Percentiles rank a stretch among this genome's conserved stretches.
Conservation (phyloP, 352 stramenopile genomes). For the Globisporangium megalacanthum region DNA sequence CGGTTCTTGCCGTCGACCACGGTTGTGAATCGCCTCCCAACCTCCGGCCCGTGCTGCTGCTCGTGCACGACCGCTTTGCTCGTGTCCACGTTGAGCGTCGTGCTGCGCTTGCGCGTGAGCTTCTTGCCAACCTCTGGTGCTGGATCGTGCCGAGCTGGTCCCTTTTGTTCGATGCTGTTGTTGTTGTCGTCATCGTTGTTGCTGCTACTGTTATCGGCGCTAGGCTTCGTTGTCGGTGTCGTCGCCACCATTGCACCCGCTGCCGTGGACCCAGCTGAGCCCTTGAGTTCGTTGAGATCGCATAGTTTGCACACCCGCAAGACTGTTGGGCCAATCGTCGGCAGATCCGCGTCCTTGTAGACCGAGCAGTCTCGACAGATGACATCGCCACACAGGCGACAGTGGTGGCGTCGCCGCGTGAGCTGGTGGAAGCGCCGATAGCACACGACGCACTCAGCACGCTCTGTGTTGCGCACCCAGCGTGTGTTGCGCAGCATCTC, state of each 20-base stretch:
- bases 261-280: constrained; percentile 10
- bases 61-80: constrained; percentile 6
- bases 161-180: not conserved
- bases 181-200: not conserved
- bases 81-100: constrained; percentile 13
- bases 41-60: constrained; percentile 1
- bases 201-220: not conserved
- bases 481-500: constrained; percentile 41
- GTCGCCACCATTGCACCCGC: not conserved
- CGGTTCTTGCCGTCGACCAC: constrained; percentile 8
- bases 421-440: constrained; percentile 64
- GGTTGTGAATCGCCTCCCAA: constrained; percentile 9
- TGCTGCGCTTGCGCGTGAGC: constrained; percentile 12
- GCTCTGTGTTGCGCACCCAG: constrained; percentile 54
- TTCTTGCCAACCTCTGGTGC: not conserved
- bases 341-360: constrained; percentile 64
- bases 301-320: constrained; percentile 64
- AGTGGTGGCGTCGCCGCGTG: constrained; percentile 63
- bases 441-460: constrained; percentile 55
- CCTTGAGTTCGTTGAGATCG: constrained; percentile 26
- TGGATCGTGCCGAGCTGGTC: not conserved
- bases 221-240: not conserved
- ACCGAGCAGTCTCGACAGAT: constrained; percentile 73
- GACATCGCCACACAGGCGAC: constrained; percentile 66
- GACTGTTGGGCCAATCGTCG: constrained; percentile 53